These are phyloP conservation scores for Apophysomyces trapeziformis DNA, from an alignment of 371 early-diverging fungal genomes.

Conservation along the genomic window DNA sequence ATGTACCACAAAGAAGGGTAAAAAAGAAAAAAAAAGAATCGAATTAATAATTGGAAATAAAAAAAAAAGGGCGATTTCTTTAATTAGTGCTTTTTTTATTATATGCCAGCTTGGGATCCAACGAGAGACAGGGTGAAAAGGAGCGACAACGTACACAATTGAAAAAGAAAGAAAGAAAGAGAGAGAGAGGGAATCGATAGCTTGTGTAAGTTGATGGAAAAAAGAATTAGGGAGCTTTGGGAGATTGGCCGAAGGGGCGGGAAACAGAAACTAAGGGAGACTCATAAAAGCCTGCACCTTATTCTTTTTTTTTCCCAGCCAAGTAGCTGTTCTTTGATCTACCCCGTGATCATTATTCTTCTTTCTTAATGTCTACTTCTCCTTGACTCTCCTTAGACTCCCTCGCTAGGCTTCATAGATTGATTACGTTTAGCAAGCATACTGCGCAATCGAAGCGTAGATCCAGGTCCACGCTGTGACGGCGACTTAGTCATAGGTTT, in stretches of 20 bases:
- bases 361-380: not conserved
- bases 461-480: constrained; percentile 41
- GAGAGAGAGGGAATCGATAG: constrained; percentile 6
- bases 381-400: constrained; percentile 3
- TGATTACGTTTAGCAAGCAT: constrained; percentile 37
- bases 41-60: constrained; percentile 1
- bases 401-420: constrained; percentile 3
- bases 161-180: constrained; percentile 1
- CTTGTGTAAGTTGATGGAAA: constrained; percentile 8
- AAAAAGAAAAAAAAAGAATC: not conserved
- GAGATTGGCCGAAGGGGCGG: constrained; percentile 1
- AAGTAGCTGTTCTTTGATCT: not conserved
- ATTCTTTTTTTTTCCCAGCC: not conserved
- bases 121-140: constrained; percentile 13
- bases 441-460: constrained; percentile 37
- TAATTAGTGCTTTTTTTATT: not conserved
- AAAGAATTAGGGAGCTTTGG: constrained; percentile 8
- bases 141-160: constrained; percentile 2
- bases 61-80: constrained; percentile 8
- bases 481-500: constrained; percentile 31
- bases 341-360: constrained; percentile 7
- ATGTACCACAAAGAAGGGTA: not conserved
- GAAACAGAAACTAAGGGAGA: constrained; percentile 8
- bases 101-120: constrained; percentile 1
- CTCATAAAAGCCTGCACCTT: not conserved